Percentiles rank a stretch among this genome's conserved stretches.
phyloP scores from a whole-genome alignment of 2,329 filamentous ascomycete genomes.

The Verticillium albo-atrum region DNA sequence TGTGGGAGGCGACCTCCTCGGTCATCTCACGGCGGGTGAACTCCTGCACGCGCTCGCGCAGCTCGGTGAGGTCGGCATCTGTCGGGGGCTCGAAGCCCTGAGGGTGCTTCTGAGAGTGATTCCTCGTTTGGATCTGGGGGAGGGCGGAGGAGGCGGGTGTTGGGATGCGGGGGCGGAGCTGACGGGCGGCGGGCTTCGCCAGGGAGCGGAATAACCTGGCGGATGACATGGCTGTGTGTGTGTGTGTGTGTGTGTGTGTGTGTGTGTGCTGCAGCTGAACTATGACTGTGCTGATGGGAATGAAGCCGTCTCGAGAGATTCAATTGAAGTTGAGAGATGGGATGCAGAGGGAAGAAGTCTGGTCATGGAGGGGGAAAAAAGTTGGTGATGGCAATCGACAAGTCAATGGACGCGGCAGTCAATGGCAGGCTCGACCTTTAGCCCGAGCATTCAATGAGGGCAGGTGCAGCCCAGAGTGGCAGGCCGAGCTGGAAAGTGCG shows the following conservation, averaged over 20 bases:
- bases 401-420: neutral
- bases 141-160: constrained; percentile 27
- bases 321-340: neutral
- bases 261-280: neutral
- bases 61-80: constrained; percentile 69
- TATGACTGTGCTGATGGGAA: neutral
- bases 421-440: neutral
- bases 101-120: constrained; percentile 56
- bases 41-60: constrained; percentile 80
- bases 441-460: neutral
- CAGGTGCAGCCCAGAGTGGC: neutral
- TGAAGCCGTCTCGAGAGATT: neutral
- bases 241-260: too few relatives aligned
- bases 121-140: constrained; percentile 15
- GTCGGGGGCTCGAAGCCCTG: constrained; percentile 64
- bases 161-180: constrained; percentile 13
- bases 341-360: neutral
- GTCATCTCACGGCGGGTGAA: constrained; percentile 86
- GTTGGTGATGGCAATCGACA: constrained; percentile 3
- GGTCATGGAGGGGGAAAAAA: constrained; percentile 6
- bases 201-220: constrained; percentile 32
- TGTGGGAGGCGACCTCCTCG: constrained; percentile 73
- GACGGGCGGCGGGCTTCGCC: constrained; percentile 23
- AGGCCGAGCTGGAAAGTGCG: constrained; percentile 9
- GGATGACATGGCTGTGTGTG: constrained; percentile 30